These are phyloP conservation scores for Papiliotrema fonsecae DNA, from an alignment of 1,284 basidiomycete genomes.

Conservation along the genomic window DNA sequence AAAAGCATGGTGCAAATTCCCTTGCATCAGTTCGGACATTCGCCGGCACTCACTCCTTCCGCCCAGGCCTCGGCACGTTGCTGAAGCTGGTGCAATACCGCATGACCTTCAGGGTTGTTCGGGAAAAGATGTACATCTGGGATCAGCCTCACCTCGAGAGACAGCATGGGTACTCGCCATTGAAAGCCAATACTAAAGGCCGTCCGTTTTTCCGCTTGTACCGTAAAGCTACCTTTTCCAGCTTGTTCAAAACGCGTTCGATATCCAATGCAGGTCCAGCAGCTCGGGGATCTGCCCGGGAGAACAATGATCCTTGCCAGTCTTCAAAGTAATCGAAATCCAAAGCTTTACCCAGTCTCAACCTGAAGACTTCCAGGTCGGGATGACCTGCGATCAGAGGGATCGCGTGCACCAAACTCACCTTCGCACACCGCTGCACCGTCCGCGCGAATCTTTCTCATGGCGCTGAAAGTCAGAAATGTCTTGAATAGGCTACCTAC, in stretches of 20 bases:
- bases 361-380: conserved; percentile 68
- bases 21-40: conserved; percentile 30
- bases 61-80: conserved; percentile 80
- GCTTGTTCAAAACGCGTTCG: conserved; percentile 76
- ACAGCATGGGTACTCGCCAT: conserved; percentile 38
- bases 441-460: conserved; percentile 68
- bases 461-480: conserved; percentile 49
- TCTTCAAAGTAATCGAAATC: conserved; percentile 60
- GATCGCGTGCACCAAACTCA: conserved; percentile 27
- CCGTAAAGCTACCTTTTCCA: conserved; percentile 75
- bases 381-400: conserved; percentile 52
- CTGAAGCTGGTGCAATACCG: conserved; percentile 74
- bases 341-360: conserved; percentile 68
- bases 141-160: conserved; percentile 2
- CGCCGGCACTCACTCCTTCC: conserved; percentile 57
- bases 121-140: conserved; percentile 66
- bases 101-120: conserved; percentile 69
- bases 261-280: conserved; percentile 76
- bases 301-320: conserved; percentile 62
- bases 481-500: conserved; percentile 15
- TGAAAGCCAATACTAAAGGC: conserved; percentile 72
- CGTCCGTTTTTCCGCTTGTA: conserved; percentile 56
- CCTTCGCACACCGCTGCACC: conserved; percentile 49
- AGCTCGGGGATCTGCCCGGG: conserved; percentile 74
- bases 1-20: conserved; percentile 75